A percentile compares a stretch with the other conserved stretches of the same genome.
phyloP scores from a whole-genome alignment of 1,284 basidiomycete genomes.

The Naganishia sp. region DNA sequence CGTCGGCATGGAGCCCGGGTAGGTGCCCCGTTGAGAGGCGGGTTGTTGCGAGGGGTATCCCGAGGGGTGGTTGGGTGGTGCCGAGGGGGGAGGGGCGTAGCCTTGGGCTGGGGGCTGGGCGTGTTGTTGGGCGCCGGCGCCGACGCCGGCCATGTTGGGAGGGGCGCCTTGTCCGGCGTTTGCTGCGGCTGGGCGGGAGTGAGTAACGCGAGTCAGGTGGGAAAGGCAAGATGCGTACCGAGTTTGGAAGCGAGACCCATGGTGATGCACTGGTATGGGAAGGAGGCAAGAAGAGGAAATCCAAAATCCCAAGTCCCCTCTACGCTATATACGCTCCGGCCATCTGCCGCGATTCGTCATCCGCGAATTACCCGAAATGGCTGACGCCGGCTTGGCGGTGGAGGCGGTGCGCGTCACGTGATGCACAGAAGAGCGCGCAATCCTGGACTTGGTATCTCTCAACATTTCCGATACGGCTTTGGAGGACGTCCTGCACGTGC shows the following conservation, averaged over 20 bases:
- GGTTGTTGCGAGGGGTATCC: conserved; percentile 26
- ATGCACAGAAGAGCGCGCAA: neutral
- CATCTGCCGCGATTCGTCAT: conserved; percentile 16
- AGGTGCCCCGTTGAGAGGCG: conserved; percentile 22
- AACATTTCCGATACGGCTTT: too few relatives aligned
- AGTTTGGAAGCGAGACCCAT: conserved; percentile 35
- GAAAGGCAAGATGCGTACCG: conserved; percentile 10
- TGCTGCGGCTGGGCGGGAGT: conserved; percentile 30
- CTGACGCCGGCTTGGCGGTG: conserved; percentile 5
- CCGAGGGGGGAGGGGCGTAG: conserved; percentile 26
- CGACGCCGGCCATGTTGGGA: conserved; percentile 17
- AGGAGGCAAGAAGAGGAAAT: neutral
- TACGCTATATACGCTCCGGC: neutral
- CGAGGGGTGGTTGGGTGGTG: conserved; percentile 23
- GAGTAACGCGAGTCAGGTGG: conserved; percentile 23
- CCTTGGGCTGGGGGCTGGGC: conserved; percentile 36
- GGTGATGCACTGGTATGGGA: neutral
- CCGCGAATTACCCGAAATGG: conserved; percentile 21
- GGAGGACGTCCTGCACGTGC: too few relatives aligned
- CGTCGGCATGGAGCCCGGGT: conserved; percentile 16
- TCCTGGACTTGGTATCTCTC: too few relatives aligned
- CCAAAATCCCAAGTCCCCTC: neutral
- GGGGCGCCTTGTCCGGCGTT: conserved; percentile 2
- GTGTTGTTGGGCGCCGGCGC: conserved; percentile 31
- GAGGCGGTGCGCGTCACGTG: neutral